Base-by-base conservation (phyloP, 2,329 filamentous ascomycete species). In the Pezicula carpinea region DNA sequence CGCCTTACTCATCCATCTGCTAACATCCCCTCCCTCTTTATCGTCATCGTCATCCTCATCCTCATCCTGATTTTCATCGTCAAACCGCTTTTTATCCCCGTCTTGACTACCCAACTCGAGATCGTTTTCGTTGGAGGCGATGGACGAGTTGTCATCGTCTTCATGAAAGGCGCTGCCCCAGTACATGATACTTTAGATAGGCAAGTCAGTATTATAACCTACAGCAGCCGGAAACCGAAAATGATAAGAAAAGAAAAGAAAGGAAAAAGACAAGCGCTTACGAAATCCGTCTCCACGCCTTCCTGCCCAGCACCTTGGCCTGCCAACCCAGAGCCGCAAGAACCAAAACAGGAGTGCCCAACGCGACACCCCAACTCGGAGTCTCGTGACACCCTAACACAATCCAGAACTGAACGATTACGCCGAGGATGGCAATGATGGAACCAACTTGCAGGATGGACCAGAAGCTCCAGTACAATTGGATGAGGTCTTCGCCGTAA, bases 291-390 rank as follows among this genome's bases (percentile, higher is more conserved):
- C 26, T 43, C 50, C 47, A 48, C 13, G 36, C 18, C 22, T 47
- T 49, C 26, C 49, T 47, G 33, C 48, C 51, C 10, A 54, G 33
- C n/a, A 42, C 33, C 61, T 33, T 77, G 63, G 58, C 77, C 69
- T 32, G 75, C 69, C 36, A 79, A 54, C 1, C 53, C n/a, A 60
- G n/a, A 2, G 59, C 58, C 1, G 58, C 78, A 42, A 80, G 75
- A 22, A 82, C 77, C 7, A 82, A 67, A 2, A 82, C 76, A 0
- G 79, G 79, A 0, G 79, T 82, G 6, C 79, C 79, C 11, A 82
- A 60, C 11, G 78, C 79, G 6, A 82, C 70, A 2, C 74, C 77
- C 78, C 78, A 82, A 0, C 74, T 74, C 66, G 78, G 78, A n/a
- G 77, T 73, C 49, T 70, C 69, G 41, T 72, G 65, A 33, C 76